phyloP scores from a whole-genome alignment of 331 rosid genomes.

The Telfairia occidentalis region DNA sequence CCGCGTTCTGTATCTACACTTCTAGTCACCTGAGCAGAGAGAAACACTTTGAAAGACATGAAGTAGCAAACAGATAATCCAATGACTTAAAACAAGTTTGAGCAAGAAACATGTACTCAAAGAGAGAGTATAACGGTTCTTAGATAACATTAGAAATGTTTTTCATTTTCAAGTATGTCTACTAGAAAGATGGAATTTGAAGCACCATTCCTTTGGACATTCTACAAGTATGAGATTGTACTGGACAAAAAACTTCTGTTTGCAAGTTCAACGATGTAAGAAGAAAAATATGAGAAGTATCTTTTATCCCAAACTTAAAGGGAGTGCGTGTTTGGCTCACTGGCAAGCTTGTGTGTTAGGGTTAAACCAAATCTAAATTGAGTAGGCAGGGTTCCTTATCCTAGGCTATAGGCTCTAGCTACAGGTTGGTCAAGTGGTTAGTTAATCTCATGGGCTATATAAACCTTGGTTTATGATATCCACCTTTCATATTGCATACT shows the following conservation, averaged over 20 bases:
- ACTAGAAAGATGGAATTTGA: background rate
- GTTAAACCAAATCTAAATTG: background rate
- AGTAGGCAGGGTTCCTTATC: background rate
- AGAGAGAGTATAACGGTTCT: background rate
- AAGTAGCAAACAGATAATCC: background rate
- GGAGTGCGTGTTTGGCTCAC: background rate
- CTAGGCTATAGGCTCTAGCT: background rate
- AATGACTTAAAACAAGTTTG: background rate
- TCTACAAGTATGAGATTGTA: background rate
- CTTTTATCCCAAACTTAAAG: background rate
- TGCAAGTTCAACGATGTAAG: background rate
- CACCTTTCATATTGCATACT: background rate
- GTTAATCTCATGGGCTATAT: background rate
- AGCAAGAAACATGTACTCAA: background rate
- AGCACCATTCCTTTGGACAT: background rate
- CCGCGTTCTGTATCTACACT: slow-evolving; percentile 15
- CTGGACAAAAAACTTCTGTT: background rate
- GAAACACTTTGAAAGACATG: background rate
- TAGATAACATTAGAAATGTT: background rate
- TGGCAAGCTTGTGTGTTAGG: background rate
- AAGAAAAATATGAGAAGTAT: background rate
- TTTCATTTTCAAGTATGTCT: background rate
- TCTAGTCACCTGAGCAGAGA: slow-evolving; percentile 14
- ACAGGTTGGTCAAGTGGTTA: too few species aligned
- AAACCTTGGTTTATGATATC: background rate